Evolutionary conservation across 1,284 basidiomycete genomes (phyloP).

Genomic region (Ustilago vetiveriae): DNA sequence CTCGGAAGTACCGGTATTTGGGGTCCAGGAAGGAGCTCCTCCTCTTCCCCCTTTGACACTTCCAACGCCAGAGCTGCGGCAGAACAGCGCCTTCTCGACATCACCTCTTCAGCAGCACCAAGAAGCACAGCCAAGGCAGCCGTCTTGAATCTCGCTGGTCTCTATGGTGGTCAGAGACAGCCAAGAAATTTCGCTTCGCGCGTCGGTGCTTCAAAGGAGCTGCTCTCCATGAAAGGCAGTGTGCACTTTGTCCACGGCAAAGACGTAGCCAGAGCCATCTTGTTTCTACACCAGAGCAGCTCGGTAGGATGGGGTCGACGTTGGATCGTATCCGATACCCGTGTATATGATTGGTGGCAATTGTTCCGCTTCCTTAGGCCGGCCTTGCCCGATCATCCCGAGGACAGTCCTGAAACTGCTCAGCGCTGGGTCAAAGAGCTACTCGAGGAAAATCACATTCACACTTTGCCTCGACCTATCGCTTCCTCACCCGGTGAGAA

Average conservation of each 20-base stretch:
- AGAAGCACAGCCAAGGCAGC: slow-evolving; percentile 13
- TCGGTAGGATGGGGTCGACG: slow-evolving; percentile 38
- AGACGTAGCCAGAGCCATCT: slow-evolving; percentile 54
- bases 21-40: slow-evolving; percentile 33
- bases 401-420: slow-evolving; percentile 31
- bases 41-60: slow-evolving; percentile 37
- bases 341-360: slow-evolving; percentile 57
- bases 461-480: slow-evolving; percentile 38
- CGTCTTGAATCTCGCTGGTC: slow-evolving; percentile 54
- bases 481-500: slow-evolving; percentile 23
- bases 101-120: slow-evolving; percentile 7
- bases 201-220: slow-evolving; percentile 46
- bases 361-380: slow-evolving; percentile 41
- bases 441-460: slow-evolving; percentile 25
- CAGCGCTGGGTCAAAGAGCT: slow-evolving; percentile 42
- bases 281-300: slow-evolving; percentile 39
- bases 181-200: slow-evolving; percentile 46
- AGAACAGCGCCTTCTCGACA: slow-evolving; percentile 41
- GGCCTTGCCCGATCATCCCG: slow-evolving; percentile 30
- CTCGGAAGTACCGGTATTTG: slow-evolving; percentile 61
- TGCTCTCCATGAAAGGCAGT: slow-evolving; percentile 39
- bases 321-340: slow-evolving; percentile 54
- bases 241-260: slow-evolving; percentile 59
- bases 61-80: slow-evolving; percentile 32
- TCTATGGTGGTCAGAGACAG: slow-evolving; percentile 53